Conservation (phyloP, 148 eudicot genomes). For the Hydrangea macrophylla region DNA sequence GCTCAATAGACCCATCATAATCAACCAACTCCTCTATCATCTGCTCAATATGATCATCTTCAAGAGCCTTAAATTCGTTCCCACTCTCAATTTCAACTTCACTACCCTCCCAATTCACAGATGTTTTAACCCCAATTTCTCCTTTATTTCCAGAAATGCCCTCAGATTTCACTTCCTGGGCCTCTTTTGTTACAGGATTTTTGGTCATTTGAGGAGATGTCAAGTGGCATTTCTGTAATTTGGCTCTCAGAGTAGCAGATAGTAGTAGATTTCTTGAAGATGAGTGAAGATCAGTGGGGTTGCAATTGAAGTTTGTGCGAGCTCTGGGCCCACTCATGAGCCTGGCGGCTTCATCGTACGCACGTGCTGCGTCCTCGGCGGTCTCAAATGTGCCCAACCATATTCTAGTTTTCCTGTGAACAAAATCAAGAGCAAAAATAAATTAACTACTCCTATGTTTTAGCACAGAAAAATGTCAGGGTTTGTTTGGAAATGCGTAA, state of each 20-base stretch:
- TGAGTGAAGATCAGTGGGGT: constrained; percentile 23
- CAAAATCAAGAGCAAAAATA: neutral
- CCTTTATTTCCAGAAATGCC: constrained; percentile 11
- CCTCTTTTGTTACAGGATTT: constrained; percentile 9
- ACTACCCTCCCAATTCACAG: constrained; percentile 21
- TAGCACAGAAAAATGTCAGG: neutral
- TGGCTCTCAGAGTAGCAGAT: constrained; percentile 55
- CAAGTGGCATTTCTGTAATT: constrained; percentile 56
- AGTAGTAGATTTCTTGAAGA: constrained; percentile 37
- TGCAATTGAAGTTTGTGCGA: constrained; percentile 44
- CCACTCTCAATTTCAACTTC: constrained; percentile 22
- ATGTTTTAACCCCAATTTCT: constrained; percentile 9
- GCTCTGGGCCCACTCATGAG: constrained; percentile 62
- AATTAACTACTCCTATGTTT: neutral
- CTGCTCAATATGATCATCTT: constrained; percentile 85
- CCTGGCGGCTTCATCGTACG: constrained; percentile 72
- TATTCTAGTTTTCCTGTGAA: constrained; percentile 63
- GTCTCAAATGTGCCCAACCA: constrained; percentile 81
- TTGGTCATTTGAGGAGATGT: constrained; percentile 40
- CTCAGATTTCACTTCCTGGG: constrained; percentile 10
- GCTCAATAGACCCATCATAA: constrained; percentile 70
- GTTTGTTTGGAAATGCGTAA: neutral
- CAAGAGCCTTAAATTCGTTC: constrained; percentile 39
- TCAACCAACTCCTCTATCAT: constrained; percentile 85
- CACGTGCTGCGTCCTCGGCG: constrained; percentile 73